These are phyloP conservation scores for Cryomyces minteri DNA, from an alignment of 495 filamentous ascomycete species.

Conservation along the genomic window DNA sequence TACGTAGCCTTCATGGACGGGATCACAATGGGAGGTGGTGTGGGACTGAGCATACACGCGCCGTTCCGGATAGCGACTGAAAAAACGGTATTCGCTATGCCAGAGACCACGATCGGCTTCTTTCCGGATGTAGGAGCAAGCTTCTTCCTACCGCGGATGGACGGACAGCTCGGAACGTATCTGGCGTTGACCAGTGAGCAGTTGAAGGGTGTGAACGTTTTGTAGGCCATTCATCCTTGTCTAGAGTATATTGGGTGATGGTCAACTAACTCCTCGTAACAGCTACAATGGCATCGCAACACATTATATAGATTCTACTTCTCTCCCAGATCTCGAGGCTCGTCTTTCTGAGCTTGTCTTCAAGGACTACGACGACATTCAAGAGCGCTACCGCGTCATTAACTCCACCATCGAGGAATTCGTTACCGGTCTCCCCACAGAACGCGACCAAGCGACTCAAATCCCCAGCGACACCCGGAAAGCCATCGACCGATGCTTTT, in stretches of 20 bases:
- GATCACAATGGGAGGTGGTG: conserved; percentile 95
- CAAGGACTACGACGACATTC: conserved; percentile 44
- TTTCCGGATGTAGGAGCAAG: conserved; percentile 94
- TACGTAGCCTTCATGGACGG: conserved; percentile 95
- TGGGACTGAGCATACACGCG: conserved; percentile 83
- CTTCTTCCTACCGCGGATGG: conserved; percentile 83
- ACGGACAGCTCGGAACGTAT: conserved; percentile 72
- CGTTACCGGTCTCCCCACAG: conserved; percentile 48
- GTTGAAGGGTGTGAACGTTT: conserved; percentile 62
- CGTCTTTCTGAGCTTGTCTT: conserved; percentile 82
- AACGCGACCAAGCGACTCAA: conserved; percentile 43
- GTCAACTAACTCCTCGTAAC: background rate
- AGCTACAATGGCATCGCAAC: conserved; percentile 67
- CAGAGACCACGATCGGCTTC: conserved; percentile 93
- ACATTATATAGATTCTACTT: conserved; percentile 84
- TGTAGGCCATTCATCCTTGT: conserved; percentile 24
- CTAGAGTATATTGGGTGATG: background rate
- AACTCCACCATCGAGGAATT: conserved; percentile 85
- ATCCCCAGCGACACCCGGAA: conserved; percentile 45
- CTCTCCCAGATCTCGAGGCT: conserved; percentile 57
- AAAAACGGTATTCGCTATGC: conserved; percentile 90
- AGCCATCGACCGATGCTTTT: conserved; percentile 48
- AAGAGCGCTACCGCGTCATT: conserved; percentile 47
- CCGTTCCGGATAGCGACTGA: conserved; percentile 95
- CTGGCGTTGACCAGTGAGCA: conserved; percentile 73